A percentile compares a stretch with the other conserved stretches of the same genome.
These are phyloP conservation scores for Metschnikowia arizonensis DNA, from an alignment of 805 yeast genomes.

Conservation along the genomic window DNA sequence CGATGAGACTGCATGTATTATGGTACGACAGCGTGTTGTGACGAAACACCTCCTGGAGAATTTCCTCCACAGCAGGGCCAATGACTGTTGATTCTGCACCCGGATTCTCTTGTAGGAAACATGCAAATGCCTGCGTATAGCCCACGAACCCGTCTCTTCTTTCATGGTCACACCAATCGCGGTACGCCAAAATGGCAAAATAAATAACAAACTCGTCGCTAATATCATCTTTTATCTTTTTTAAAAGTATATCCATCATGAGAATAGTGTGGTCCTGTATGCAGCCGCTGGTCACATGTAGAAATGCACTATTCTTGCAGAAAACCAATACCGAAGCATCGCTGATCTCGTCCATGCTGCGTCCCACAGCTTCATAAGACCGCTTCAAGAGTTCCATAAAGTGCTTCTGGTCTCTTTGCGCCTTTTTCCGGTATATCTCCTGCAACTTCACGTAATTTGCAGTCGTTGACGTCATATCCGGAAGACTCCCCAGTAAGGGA, in stretches of 20 bases:
- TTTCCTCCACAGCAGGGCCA: conserved; percentile 11
- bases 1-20: conserved; percentile 64
- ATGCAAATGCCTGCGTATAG: conserved; percentile 20
- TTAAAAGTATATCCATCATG: background rate
- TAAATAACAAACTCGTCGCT: conserved; percentile 31
- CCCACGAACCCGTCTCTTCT: conserved; percentile 18
- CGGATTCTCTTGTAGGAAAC: conserved; percentile 9
- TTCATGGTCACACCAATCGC: conserved; percentile 23
- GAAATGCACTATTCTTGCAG: conserved; percentile 55
- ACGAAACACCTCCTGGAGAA: conserved; percentile 32
- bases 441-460: conserved; percentile 55
- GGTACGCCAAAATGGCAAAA: conserved; percentile 39
- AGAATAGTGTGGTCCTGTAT: conserved; percentile 9
- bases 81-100: background rate
- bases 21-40: conserved; percentile 46
- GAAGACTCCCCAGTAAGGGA: conserved; percentile 73
- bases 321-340: conserved; percentile 43
- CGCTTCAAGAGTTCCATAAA: conserved; percentile 35
- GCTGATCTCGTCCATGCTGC: conserved; percentile 27
- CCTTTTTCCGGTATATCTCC: conserved; percentile 53
- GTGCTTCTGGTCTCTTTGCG: conserved; percentile 42
- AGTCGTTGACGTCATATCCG: conserved; percentile 87
- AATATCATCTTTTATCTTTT: conserved; percentile 1
- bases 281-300: conserved; percentile 50
- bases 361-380: conserved; percentile 25